Conservation (phyloP, 345 rosid species). For the Hirschfeldia incana region DNA sequence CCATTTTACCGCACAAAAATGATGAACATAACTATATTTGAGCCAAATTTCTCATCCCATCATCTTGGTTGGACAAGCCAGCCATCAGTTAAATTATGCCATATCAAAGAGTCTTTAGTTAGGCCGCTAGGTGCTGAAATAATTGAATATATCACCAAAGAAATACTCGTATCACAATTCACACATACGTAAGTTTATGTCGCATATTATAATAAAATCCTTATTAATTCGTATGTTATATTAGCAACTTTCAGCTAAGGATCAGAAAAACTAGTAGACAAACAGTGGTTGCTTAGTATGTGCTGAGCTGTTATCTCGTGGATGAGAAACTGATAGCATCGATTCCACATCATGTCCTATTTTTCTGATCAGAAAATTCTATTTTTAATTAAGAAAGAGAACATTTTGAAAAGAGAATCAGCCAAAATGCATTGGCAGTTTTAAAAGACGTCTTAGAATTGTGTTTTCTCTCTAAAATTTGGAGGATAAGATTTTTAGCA, state of each 20-base stretch:
- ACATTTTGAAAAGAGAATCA: not conserved
- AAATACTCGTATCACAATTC: not conserved
- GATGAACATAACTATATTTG: not conserved
- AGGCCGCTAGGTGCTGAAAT: not conserved
- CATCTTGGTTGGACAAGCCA: not conserved
- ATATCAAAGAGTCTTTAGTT: not conserved
- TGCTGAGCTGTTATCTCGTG: conserved; percentile 35
- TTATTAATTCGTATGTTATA: not conserved
- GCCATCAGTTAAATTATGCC: not conserved
- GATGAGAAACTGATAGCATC: conserved; percentile 26
- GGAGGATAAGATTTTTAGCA: not conserved
- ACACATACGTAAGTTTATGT: not conserved
- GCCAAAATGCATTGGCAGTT: not conserved
- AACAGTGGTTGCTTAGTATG: conserved; percentile 24
- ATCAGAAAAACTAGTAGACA: not conserved
- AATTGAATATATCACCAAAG: not conserved
- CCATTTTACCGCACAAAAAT: not conserved
- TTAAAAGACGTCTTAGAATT: not conserved
- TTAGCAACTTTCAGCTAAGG: not conserved
- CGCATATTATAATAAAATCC: not conserved
- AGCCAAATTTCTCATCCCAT: not conserved
- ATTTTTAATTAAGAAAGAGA: not conserved
- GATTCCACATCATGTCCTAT: not conserved
- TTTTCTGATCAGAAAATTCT: not conserved
- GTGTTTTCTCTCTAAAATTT: not conserved